phyloP scores from a whole-genome alignment of 345 rosid genomes.

The Lumnitzera racemosa region DNA sequence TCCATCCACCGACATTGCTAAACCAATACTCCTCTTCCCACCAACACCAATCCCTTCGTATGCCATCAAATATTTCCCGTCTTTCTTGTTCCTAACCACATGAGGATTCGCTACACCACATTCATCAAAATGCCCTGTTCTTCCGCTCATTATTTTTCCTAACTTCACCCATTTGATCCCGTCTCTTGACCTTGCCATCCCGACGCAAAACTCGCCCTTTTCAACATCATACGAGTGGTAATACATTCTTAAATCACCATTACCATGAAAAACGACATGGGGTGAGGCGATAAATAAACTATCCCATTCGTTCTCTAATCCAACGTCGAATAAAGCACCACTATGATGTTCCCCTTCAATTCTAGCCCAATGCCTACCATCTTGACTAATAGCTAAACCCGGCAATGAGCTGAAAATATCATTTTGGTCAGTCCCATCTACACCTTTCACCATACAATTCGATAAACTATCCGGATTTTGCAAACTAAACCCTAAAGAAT shows the following conservation, averaged over 20 bases:
- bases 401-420: conserved; percentile 25
- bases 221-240: conserved; percentile 36
- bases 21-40: conserved; percentile 32
- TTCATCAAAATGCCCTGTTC: conserved; percentile 33
- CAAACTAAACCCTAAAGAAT: conserved; percentile 5
- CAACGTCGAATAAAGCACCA: conserved; percentile 41
- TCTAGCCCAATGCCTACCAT: conserved; percentile 47
- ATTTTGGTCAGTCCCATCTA: background rate
- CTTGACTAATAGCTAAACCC: conserved; percentile 43
- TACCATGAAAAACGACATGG: conserved; percentile 29
- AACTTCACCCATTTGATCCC: conserved; percentile 44
- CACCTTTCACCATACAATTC: background rate
- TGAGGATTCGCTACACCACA: conserved; percentile 27
- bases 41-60: conserved; percentile 28
- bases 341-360: conserved; percentile 45
- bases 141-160: conserved; percentile 36
- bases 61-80: conserved; percentile 41
- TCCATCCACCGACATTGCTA: conserved; percentile 32
- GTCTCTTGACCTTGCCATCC: conserved; percentile 46
- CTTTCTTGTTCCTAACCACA: conserved; percentile 23
- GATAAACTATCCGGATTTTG: conserved; percentile 20
- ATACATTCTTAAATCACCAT: conserved; percentile 43
- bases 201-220: conserved; percentile 24
- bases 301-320: conserved; percentile 38
- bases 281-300: conserved; percentile 31